A percentile compares a stretch with the other conserved stretches of the same genome.
These are phyloP conservation scores for Rhodotorula diobovata DNA, from an alignment of 768 basidiomycete genomes.

Conservation along the genomic window DNA sequence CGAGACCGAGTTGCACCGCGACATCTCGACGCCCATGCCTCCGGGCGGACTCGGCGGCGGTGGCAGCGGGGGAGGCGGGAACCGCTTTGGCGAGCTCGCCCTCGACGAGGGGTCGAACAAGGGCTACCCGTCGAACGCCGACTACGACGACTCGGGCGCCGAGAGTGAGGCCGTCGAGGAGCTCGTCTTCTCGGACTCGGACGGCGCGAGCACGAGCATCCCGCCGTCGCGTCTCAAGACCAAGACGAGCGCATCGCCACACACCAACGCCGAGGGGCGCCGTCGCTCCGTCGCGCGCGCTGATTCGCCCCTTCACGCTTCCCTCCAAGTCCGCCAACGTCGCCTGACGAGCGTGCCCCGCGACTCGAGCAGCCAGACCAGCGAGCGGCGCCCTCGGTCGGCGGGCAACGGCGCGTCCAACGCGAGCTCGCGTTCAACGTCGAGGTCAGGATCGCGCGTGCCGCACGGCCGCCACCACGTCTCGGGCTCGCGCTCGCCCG, in stretches of 20 bases:
- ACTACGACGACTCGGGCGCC: conserved; percentile 33
- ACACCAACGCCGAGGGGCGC: neutral
- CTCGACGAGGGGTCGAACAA: conserved; percentile 6
- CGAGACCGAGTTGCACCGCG: conserved; percentile 79
- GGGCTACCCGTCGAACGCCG: conserved; percentile 12
- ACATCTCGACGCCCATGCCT: conserved; percentile 54
- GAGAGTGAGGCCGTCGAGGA: conserved; percentile 17
- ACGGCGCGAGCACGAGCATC: conserved; percentile 27
- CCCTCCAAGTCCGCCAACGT: conserved; percentile 27
- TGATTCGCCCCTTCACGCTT: conserved; percentile 27
- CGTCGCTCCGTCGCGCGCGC: conserved; percentile 3
- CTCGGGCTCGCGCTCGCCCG: conserved; percentile 25
- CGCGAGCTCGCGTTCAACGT: conserved; percentile 73
- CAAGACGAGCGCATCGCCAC: conserved; percentile 3
- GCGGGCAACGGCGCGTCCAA: conserved; percentile 9
- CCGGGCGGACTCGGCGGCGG: neutral
- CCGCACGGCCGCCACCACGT: conserved; percentile 16
- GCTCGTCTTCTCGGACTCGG: conserved; percentile 24
- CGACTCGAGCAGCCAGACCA: neutral
- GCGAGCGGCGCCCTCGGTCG: conserved; percentile 13
- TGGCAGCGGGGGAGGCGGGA: neutral
- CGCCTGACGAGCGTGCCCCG: conserved; percentile 35
- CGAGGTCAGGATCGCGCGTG: conserved; percentile 82
- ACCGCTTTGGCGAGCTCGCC: conserved; percentile 24
- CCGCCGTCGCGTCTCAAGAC: conserved; percentile 28